A percentile compares a stretch with the other conserved stretches of the same genome.
phyloP scores from a whole-genome alignment of 345 rosid species.

The Stellera chamaejasme region DNA sequence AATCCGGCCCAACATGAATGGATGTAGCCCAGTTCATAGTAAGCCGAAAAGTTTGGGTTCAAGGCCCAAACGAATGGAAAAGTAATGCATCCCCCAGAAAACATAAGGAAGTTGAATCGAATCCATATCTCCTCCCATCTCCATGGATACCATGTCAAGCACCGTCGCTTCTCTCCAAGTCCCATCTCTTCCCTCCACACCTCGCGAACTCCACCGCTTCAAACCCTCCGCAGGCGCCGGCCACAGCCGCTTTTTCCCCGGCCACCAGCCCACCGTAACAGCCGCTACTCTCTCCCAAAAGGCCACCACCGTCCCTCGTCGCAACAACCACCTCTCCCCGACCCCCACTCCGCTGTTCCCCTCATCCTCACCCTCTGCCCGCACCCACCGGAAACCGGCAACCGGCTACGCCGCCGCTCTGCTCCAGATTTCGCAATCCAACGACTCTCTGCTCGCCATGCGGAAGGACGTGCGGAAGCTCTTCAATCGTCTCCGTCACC shows the following conservation, averaged over 20 bases:
- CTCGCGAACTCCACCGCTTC: conserved; percentile 27
- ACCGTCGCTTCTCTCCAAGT: conserved; percentile 44
- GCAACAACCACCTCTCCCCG: conserved; percentile 9
- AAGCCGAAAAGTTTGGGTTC: no score
- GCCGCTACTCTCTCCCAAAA: conserved; percentile 7
- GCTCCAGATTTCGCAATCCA: conserved; percentile 41
- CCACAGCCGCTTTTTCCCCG: conserved; percentile 13
- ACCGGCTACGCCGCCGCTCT: conserved; percentile 77
- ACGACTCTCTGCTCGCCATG: conserved; percentile 33
- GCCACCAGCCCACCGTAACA: conserved; percentile 22
- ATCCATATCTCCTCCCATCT: neutral
- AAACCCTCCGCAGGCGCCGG: conserved; percentile 17
- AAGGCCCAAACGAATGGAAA: no score
- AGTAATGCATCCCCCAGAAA: no score
- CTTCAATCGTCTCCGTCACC: conserved; percentile 20
- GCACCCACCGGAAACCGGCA: conserved; percentile 40
- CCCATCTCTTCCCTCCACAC: conserved; percentile 16
- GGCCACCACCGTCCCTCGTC: conserved; percentile 9
- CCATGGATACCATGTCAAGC: conserved; percentile 58
- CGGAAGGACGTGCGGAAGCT: conserved; percentile 38
- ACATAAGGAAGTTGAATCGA: no score
- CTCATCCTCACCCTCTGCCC: conserved; percentile 14
- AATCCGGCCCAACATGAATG: neutral
- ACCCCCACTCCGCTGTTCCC: conserved; percentile 19
- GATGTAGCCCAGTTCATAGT: no score